These are phyloP conservation scores for Paramecium caudatum DNA, from an alignment of 73 alveolate genomes.

Conservation along the genomic window DNA sequence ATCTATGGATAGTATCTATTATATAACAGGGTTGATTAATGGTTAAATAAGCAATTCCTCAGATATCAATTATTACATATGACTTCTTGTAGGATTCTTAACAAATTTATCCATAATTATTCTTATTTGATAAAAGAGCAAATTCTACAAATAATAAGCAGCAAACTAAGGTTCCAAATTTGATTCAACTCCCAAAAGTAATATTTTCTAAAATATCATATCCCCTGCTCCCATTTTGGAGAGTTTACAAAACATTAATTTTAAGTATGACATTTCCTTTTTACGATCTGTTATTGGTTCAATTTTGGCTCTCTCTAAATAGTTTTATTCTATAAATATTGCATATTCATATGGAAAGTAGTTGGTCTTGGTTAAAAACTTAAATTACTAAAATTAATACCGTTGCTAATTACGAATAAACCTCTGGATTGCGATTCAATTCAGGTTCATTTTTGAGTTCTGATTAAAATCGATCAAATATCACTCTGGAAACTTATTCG, in stretches of 20 bases:
- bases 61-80: background rate
- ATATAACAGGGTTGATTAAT: no score
- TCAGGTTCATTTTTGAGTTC: background rate
- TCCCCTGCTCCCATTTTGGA: slow-evolving; percentile 13
- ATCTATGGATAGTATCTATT: no score
- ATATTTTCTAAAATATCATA: background rate
- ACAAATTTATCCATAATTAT: background rate
- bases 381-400: background rate
- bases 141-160: background rate
- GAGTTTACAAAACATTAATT: background rate
- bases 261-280: background rate
- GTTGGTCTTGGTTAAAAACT: background rate
- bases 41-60: background rate
- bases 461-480: background rate
- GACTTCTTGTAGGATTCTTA: background rate
- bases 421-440: background rate
- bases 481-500: background rate
- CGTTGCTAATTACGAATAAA: background rate
- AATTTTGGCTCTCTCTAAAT: background rate
- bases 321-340: background rate
- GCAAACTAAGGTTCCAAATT: background rate
- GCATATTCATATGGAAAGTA: background rate
- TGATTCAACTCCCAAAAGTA: background rate
- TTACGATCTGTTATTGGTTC: background rate
- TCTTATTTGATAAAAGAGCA: background rate